Conservation (phyloP, 768 basidiomycete genomes). For the Lactarius akahatsu region DNA sequence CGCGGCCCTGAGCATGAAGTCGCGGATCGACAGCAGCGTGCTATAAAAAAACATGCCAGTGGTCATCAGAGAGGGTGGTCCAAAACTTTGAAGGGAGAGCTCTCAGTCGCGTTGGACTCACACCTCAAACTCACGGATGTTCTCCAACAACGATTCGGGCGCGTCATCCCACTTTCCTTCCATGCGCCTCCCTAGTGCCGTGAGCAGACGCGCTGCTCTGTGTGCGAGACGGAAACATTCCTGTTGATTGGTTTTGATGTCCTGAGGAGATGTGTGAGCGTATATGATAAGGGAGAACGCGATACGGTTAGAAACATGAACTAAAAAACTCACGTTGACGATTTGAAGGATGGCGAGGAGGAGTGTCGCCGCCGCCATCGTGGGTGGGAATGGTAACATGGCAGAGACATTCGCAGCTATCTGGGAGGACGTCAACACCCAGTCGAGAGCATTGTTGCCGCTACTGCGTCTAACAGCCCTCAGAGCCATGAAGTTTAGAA, state of each 20-base stretch:
- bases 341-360: slow-evolving; percentile 27
- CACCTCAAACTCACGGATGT: slow-evolving; percentile 29
- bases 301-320: not conserved
- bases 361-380: slow-evolving; percentile 22
- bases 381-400: slow-evolving; percentile 27
- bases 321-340: slow-evolving; percentile 18
- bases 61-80: not conserved
- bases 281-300: too few species aligned
- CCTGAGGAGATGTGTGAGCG: slow-evolving; percentile 15
- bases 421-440: slow-evolving; percentile 18
- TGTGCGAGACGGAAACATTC: slow-evolving; percentile 28
- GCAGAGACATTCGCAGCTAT: slow-evolving; percentile 18
- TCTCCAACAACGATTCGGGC: slow-evolving; percentile 29
- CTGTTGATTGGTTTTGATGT: slow-evolving; percentile 28
- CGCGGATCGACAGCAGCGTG: slow-evolving; percentile 28
- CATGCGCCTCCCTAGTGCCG: slow-evolving; percentile 28
- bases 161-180: slow-evolving; percentile 32
- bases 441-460: slow-evolving; percentile 26
- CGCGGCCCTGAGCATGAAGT: slow-evolving; percentile 28
- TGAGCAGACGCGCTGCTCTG: slow-evolving; percentile 26
- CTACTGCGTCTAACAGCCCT: slow-evolving; percentile 22
- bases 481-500: slow-evolving; percentile 19
- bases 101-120: slow-evolving; percentile 14
- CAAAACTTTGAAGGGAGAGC: not conserved
- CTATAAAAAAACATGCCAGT: slow-evolving; percentile 2